Percentiles rank a stretch among this genome's conserved stretches.
phyloP scores from a whole-genome alignment of 2,329 filamentous ascomycete species.

The Fusarium sp. region DNA sequence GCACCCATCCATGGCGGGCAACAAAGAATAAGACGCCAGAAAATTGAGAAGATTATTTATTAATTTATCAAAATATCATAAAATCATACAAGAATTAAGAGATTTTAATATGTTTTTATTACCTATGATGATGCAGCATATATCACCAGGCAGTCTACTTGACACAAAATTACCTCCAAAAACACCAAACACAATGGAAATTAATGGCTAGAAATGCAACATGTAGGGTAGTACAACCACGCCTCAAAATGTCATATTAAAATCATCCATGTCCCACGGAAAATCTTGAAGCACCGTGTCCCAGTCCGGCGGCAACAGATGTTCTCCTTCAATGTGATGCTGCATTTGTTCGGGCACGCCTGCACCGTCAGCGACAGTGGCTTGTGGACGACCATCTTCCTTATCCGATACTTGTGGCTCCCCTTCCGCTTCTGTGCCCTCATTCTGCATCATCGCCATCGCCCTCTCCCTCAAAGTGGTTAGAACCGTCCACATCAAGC shows the following conservation, averaged over 20 bases:
- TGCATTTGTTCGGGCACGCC: not conserved
- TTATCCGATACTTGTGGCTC: not conserved
- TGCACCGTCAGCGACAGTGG: not conserved
- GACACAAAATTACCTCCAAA: not conserved
- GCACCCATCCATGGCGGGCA: no score
- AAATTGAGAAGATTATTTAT: no score
- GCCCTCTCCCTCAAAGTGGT: constrained; percentile 49
- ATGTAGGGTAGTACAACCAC: not conserved
- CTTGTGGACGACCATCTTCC: not conserved
- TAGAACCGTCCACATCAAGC: constrained; percentile 49
- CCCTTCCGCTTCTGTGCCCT: not conserved
- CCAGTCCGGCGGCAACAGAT: constrained; percentile 44
- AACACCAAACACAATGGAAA: not conserved
- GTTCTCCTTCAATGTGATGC: constrained; percentile 9
- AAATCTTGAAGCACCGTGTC: constrained; percentile 46
- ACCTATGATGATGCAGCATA: no score
- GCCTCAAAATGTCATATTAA: constrained; percentile 33
- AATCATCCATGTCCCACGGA: constrained; percentile 41
- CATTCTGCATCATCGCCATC: constrained; percentile 29
- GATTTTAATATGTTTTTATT: no score
- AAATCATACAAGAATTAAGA: no score
- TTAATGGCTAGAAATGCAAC: not conserved
- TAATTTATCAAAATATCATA: no score
- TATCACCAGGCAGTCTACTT: not conserved
- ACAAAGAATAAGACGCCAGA: no score